Base-by-base conservation (phyloP, 768 basidiomycete species). In the Exsudoporus frostii region DNA sequence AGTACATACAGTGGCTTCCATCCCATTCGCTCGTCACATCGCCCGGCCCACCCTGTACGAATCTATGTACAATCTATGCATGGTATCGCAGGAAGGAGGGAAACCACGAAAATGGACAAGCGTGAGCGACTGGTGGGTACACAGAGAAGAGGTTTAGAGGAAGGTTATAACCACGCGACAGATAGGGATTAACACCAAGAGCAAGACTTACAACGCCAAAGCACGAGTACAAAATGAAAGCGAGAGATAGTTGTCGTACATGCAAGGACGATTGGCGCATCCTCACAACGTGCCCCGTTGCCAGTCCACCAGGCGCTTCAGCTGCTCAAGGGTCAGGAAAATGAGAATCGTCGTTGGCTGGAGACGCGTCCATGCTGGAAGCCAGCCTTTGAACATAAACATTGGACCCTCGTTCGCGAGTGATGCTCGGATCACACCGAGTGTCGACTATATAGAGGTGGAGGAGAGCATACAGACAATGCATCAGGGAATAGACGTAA, bases 371-470 rank as follows among this genome's bases (percentile, higher is more conserved):
- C 90, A 93, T 11, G 90, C 89, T 0, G 91, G 91, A 9, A 92
- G 70, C 91, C 91, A 93, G 56, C 91, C 91, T 67, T 90, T 91
- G 77, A 93, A 91, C 86, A 93, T 88, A 79, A 92, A 93, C 82
- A 86, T 87, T 4, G 88, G 68, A 14, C 91, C 91, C 61, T 93
- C 91, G 57, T 72, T 83, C 54, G 79, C 76, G 55, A 93, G 73
- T 19, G 89, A 88, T 11, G 76, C 60, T 19, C 78, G 76, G 65
- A 92, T 90, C 38, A 88, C 86, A 7, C 71, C 77, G 25, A 92
- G 57, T 0, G 90, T 88, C 1, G 87, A 90, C 85, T 86, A 13
- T 2, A 30, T 32, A n/a, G 6, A 42, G 3, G 6, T 13, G 19
- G 13, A 8, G 9, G 4, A 3, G 7, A n/a, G 20, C 10, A 9